Base-by-base conservation (phyloP, 352 stramenopile genomes). In the Phytopythium boreale region DNA sequence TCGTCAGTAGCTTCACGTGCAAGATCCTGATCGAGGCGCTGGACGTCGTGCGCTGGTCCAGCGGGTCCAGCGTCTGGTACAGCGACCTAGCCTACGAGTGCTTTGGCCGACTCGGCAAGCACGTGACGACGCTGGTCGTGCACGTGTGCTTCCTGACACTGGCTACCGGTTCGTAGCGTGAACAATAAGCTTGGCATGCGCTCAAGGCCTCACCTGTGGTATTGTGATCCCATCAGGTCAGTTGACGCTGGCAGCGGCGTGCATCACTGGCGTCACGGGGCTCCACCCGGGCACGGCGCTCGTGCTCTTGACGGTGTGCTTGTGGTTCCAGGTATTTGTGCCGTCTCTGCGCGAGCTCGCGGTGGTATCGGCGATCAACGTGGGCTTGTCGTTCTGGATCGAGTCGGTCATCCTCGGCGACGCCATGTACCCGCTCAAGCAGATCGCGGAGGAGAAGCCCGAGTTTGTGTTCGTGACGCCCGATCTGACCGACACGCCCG, bases 361-460 rank as follows among this genome's bases (percentile, higher is more conserved):
- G 12, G 31, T 80, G 36, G 63, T 93, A 37, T 93, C 84, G 43
- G 77, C 76, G 2, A 58, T 93, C 43, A 93, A 93, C 63, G 80
- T 93, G n/a, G 80, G 77, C n/a, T 59, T 93, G 39, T 81, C 72
- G 53, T 87, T 91, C 59, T 93, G 84, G 84, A 84, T 93, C 63
- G 84, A 93, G 61, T 78, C 79, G 37, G 71, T 93, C 53, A 93
- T 93, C 75, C 78, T 93, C 36, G 84, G 84, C 47, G 84, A 93
- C 64, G 84, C 84, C 59, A 91, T 90, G 82, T 93, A 91, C 52
- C 84, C 84, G 36, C 76, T 91, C 24, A 91, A 85, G 71, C 77
- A 91, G 55, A 91, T 93, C 69, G 75, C 80, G 29, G 58, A 87
- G 22, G 73, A 82, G 20, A 65, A 88, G 57, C 77, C 80, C 17